phyloP scores from a whole-genome alignment of 2,329 filamentous ascomycete species.

The Clonostachys chloroleuca region DNA sequence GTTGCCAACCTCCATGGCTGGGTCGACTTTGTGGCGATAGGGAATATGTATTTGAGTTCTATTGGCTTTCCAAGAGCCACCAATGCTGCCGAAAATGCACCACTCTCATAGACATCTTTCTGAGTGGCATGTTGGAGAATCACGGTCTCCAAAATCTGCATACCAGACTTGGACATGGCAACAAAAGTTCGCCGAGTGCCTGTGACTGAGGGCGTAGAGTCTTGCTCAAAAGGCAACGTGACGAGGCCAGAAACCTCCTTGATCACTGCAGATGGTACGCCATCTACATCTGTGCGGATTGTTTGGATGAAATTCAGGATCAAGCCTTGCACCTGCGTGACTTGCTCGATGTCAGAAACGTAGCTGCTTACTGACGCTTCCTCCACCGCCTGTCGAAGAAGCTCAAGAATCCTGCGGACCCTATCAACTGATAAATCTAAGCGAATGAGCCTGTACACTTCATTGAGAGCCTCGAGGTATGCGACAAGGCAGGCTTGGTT shows the following conservation, averaged over 20 bases:
- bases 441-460: constrained; percentile 74
- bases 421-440: constrained; percentile 56
- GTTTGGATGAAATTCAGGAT: constrained; percentile 65
- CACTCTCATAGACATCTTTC: constrained; percentile 64
- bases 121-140: constrained; percentile 56
- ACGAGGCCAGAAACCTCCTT: constrained; percentile 66
- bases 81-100: constrained; percentile 62
- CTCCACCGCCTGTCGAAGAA: constrained; percentile 68
- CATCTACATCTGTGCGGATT: constrained; percentile 61
- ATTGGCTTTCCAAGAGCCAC: constrained; percentile 67
- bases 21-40: constrained; percentile 63
- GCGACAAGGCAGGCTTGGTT: constrained; percentile 82
- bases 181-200: constrained; percentile 71
- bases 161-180: constrained; percentile 80
- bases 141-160: constrained; percentile 62
- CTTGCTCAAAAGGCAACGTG: constrained; percentile 59
- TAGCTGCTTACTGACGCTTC: constrained; percentile 65
- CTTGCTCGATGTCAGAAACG: constrained; percentile 66
- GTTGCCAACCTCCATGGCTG: constrained; percentile 81
- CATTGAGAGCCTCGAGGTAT: constrained; percentile 72
- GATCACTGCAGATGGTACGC: constrained; percentile 65
- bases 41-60: constrained; percentile 74
- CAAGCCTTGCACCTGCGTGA: constrained; percentile 68
- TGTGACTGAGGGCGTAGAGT: constrained; percentile 14
- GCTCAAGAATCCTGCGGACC: constrained; percentile 63